Conservation (phyloP, 2,329 filamentous ascomycete species). For the Massarina eburnea region DNA sequence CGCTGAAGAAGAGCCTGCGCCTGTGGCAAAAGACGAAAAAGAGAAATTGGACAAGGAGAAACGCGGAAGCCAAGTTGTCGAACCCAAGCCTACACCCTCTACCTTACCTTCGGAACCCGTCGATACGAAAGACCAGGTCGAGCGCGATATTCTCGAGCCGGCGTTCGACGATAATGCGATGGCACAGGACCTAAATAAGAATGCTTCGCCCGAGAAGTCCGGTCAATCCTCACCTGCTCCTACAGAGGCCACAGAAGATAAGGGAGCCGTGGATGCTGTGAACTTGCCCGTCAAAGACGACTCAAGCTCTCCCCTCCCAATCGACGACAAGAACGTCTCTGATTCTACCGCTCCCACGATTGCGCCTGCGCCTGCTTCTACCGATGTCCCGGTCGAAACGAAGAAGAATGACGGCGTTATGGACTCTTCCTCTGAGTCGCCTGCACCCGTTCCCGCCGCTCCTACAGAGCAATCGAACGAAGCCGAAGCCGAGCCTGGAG, state of each 20-base stretch:
- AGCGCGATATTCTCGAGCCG: slow-evolving; percentile 22
- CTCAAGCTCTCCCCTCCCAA: neutral
- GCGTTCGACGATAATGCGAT: slow-evolving; percentile 15
- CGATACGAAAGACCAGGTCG: slow-evolving; percentile 9
- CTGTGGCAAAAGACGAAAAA: slow-evolving; percentile 29
- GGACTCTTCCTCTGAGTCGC: slow-evolving; percentile 8
- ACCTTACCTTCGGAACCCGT: slow-evolving; percentile 3
- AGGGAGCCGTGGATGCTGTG: slow-evolving; percentile 10
- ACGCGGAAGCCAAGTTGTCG: slow-evolving; percentile 23
- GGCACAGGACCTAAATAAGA: slow-evolving; percentile 8
- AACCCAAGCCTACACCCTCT: slow-evolving; percentile 11
- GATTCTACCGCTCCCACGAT: neutral
- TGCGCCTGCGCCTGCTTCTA: neutral
- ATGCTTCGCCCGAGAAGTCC: neutral
- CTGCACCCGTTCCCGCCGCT: neutral
- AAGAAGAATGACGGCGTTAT: slow-evolving; percentile 11
- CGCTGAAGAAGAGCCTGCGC: slow-evolving; percentile 12
- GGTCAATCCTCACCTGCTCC: neutral
- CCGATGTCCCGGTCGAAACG: neutral
- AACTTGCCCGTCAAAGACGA: slow-evolving; percentile 14
- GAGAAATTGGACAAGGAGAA: slow-evolving; percentile 36
- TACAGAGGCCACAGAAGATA: neutral
- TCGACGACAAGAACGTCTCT: neutral
- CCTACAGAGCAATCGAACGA: slow-evolving; percentile 2
- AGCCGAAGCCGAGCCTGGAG: slow-evolving; percentile 5